These are phyloP conservation scores for Aegilops bicornis DNA, from an alignment of 176 grass and related monocot species.

Conservation along the genomic window DNA sequence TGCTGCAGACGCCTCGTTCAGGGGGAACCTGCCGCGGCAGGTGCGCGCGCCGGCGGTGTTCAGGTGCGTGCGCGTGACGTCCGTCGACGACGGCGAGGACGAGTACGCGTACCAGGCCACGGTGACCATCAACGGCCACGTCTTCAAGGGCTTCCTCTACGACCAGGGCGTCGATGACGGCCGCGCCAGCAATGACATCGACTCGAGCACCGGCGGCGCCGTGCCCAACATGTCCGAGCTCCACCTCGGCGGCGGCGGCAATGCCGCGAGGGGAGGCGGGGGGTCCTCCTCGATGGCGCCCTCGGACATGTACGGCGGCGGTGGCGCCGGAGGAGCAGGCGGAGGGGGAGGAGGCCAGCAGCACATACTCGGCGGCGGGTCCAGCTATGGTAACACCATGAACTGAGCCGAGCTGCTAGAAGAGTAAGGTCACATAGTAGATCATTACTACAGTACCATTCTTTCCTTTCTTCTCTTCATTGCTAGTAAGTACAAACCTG, in stretches of 20 bases:
- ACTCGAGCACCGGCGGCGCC: constrained; percentile 24
- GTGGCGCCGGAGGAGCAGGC: constrained; percentile 22
- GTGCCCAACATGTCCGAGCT: constrained; percentile 95
- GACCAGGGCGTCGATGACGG: constrained; percentile 87
- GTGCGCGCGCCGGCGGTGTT: constrained; percentile 94
- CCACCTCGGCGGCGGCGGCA: constrained; percentile 55
- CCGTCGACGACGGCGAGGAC: constrained; percentile 82
- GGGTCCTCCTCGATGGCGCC: constrained; percentile 34
- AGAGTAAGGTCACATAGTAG: constrained; percentile 43
- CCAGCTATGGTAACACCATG: constrained; percentile 69
- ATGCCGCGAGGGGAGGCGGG: constrained; percentile 11
- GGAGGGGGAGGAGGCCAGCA: constrained; percentile 24
- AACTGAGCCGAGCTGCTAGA: constrained; percentile 53
- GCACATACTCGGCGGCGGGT: constrained; percentile 58
- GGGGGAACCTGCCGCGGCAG: constrained; percentile 73
- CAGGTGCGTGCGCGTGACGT: constrained; percentile 90
- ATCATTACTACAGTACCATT: constrained; percentile 35
- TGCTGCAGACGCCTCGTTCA: constrained; percentile 51
- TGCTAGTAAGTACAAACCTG: constrained; percentile 6
- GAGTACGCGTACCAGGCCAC: constrained; percentile 91
- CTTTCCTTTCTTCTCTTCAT: background rate
- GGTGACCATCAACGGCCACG: constrained; percentile 84
- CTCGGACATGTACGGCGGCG: constrained; percentile 49
- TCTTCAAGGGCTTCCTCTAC: constrained; percentile 99
- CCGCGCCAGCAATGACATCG: constrained; percentile 53